Percentiles rank a stretch among this genome's conserved stretches.
phyloP scores from a whole-genome alignment of 371 early-diverging fungal species.

The Catenaria anguillulae region DNA sequence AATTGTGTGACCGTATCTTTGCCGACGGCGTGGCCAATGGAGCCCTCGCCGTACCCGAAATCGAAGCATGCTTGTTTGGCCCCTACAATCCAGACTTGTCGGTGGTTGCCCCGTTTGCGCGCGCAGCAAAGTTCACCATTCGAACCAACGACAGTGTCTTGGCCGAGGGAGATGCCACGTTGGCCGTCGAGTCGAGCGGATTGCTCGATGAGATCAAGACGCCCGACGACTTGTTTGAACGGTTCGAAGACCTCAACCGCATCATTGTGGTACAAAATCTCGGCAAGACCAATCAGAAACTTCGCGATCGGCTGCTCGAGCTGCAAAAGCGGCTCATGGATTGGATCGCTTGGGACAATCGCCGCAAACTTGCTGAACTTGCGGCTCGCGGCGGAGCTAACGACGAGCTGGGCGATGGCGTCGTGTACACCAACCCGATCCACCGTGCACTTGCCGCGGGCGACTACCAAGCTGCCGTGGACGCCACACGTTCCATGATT shows the following conservation, averaged over 20 bases:
- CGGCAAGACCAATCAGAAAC: neutral
- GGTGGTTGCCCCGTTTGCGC: neutral
- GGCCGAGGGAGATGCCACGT: neutral
- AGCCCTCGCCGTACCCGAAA: neutral
- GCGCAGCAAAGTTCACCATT: neutral
- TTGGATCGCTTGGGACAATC: neutral
- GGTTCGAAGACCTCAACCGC: neutral
- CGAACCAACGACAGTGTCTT: neutral
- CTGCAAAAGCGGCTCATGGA: neutral
- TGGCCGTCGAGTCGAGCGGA: neutral
- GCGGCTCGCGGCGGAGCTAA: neutral
- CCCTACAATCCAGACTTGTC: neutral
- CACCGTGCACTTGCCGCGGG: neutral
- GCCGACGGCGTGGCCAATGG: neutral
- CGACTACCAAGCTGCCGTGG: neutral
- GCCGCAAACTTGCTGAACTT: neutral
- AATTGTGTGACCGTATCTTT: neutral
- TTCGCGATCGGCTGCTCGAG: neutral
- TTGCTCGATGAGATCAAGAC: neutral
- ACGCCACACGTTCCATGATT: neutral
- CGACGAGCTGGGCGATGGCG: too few relatives aligned
- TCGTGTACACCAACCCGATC: neutral
- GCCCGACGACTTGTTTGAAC: neutral
- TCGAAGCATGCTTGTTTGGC: neutral
- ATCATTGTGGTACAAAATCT: neutral